Base-by-base conservation (phyloP, 2,329 filamentous ascomycete genomes). In the Tricladium varicosporioides region DNA sequence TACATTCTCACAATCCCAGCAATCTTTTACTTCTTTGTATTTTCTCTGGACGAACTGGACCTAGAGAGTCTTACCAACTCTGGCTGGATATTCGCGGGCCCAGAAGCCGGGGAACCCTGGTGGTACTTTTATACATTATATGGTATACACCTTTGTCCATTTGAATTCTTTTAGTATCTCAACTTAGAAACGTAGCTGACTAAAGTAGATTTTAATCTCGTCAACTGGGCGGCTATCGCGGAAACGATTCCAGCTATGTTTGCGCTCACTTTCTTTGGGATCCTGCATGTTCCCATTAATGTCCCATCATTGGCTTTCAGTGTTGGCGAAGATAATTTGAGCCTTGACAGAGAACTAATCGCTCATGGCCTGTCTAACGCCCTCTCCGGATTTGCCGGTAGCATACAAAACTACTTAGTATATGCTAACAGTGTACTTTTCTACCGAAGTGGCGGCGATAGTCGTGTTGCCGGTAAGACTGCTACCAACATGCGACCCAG, bases 391-490 rank as follows among this genome's bases (percentile, higher is more conserved):
- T 83, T 87, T 61, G 78, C 84, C 11, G 94, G 94, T 11, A 97
- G 92, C 69, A 95, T 99, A 58, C 82, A 95, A 73, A 99, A 99
- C 72, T 99, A 99, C 69, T 82, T 99, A 1, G 94, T 99, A 0
- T 99, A 97, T 68, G 93, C 93, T 57, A 99, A 99, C 71, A 97
- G 92, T 61, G 83, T 96, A n/a, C 85, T 99, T 56, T 97, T 99
- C 73, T 96, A 97, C 70, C 85, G 89, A 22, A 96, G 92, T 48
- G 94, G 94, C 14, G 94, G 93, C 16, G 85, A 95, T 69, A 92
- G 85, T 66, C 86, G 94, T 49, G 76, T 96, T 46, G 94, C 92
- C 11, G 36, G 36, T 40, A 40, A 40, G 36, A n/a, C 36, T 40
- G 3, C n/a, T 40, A 4, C 22, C 22, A 27, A 27, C 22, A 27